These are phyloP conservation scores for Hirschfeldia incana DNA, from an alignment of 345 rosid species.

Conservation along the genomic window DNA sequence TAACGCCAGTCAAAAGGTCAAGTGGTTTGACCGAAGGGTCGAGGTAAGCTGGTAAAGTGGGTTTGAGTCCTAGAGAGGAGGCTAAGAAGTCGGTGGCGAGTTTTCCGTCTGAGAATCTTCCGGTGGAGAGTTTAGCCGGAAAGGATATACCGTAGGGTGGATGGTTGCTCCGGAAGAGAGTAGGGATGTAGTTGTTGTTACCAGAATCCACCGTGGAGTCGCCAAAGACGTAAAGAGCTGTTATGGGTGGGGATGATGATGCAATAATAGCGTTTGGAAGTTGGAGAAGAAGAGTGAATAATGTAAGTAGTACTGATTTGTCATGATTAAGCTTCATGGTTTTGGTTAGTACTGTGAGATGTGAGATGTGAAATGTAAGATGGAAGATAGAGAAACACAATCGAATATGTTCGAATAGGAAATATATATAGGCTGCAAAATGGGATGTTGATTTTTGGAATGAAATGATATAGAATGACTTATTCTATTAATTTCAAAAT, in stretches of 20 bases:
- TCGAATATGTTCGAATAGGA: neutral
- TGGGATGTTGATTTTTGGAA: too few species aligned
- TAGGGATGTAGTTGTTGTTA: slow-evolving; percentile 39
- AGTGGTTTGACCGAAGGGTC: slow-evolving; percentile 24
- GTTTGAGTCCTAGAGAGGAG: slow-evolving; percentile 38
- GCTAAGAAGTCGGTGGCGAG: slow-evolving; percentile 41
- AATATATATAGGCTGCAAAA: neutral
- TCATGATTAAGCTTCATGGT: slow-evolving; percentile 24
- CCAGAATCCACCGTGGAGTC: slow-evolving; percentile 48
- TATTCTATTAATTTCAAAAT: too few species aligned
- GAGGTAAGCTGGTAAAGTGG: slow-evolving; percentile 42
- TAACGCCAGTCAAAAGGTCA: slow-evolving; percentile 42
- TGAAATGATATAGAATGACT: too few species aligned
- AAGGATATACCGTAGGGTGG: slow-evolving; percentile 40
- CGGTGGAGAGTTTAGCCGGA: slow-evolving; percentile 35
- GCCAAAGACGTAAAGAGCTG: slow-evolving; percentile 40
- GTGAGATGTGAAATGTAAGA: neutral
- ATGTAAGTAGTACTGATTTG: slow-evolving; percentile 14
- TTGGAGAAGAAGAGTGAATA: slow-evolving; percentile 21
- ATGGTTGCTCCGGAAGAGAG: slow-evolving; percentile 30
- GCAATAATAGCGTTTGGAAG: slow-evolving; percentile 23
- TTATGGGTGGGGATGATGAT: slow-evolving; percentile 28
- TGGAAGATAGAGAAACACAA: too few species aligned
- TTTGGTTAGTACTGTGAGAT: neutral
- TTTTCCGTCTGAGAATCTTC: slow-evolving; percentile 43